Conservation (phyloP, 2,329 filamentous ascomycete genomes). For the Fusarium nelsonii region DNA sequence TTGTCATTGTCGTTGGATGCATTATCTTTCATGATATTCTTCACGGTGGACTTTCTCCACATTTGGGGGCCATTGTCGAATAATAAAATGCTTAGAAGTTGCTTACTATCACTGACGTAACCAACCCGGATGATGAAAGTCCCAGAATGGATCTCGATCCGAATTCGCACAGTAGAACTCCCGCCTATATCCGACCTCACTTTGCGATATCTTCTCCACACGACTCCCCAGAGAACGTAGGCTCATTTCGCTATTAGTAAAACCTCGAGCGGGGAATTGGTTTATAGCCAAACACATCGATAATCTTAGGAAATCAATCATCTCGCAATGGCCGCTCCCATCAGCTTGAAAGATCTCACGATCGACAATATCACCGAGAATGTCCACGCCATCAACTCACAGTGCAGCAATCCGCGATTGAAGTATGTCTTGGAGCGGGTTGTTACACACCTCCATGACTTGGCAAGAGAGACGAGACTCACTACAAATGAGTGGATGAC, state of each 20-base stretch:
- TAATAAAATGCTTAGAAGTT: background rate
- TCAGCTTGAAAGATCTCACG: slow-evolving; percentile 65
- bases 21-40: too few species aligned
- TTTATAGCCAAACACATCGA: background rate
- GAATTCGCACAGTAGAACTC: background rate
- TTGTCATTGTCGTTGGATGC: too few species aligned
- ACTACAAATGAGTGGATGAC: slow-evolving; percentile 80
- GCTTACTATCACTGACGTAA: slow-evolving; percentile 8
- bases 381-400: slow-evolving; percentile 76
- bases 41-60: background rate
- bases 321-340: slow-evolving; percentile 14
- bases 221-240: background rate
- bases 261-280: too few species aligned
- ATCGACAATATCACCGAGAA: slow-evolving; percentile 82
- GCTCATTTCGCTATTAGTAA: background rate
- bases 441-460: slow-evolving; percentile 80
- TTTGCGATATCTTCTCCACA: background rate
- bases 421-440: slow-evolving; percentile 77
- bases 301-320: background rate
- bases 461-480: slow-evolving; percentile 79
- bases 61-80: background rate
- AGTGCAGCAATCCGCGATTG: slow-evolving; percentile 69
- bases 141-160: background rate
- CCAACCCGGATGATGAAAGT: background rate
- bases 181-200: background rate